A percentile compares a stretch with the other conserved stretches of the same genome.
phyloP scores from a whole-genome alignment of 257 asterid genomes.

The Capsicum baccatum region DNA sequence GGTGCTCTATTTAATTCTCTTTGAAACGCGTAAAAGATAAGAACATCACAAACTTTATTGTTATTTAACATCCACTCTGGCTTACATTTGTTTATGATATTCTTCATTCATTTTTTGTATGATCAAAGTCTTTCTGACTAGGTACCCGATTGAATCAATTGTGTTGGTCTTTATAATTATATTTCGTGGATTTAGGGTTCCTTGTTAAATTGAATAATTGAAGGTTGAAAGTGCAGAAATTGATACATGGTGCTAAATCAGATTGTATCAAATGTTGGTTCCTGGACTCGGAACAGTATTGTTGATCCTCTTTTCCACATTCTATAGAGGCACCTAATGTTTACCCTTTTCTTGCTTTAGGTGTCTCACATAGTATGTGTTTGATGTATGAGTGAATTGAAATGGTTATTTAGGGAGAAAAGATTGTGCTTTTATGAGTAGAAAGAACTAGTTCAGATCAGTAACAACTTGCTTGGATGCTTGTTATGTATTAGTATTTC shows the following conservation, averaged over 20 bases:
- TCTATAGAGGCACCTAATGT: constrained; percentile 60
- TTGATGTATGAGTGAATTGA: too few species aligned
- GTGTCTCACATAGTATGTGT: too few species aligned
- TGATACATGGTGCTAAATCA: constrained; percentile 38
- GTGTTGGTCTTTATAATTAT: background rate
- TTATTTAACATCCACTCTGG: too few species aligned
- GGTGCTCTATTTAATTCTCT: background rate
- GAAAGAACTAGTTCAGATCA: too few species aligned
- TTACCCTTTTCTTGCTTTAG: too few species aligned
- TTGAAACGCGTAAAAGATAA: background rate
- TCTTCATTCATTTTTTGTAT: constrained; percentile 3
- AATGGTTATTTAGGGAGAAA: too few species aligned
- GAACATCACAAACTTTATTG: background rate
- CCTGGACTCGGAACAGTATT: constrained; percentile 67
- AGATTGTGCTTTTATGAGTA: too few species aligned
- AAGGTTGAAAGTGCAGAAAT: background rate
- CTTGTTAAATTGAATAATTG: background rate
- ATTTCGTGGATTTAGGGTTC: background rate
- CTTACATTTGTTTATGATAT: background rate
- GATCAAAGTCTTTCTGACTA: background rate
- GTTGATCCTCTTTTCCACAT: constrained; percentile 83
- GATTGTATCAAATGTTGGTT: constrained; percentile 47
- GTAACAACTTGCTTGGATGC: too few species aligned
- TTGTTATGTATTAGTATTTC: too few species aligned
- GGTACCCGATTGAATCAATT: background rate